A percentile compares a stretch with the other conserved stretches of the same genome.
Evolutionary conservation across 2,329 filamentous ascomycete genomes (phyloP).

Genomic region (Aspergillus eucalypticola): DNA sequence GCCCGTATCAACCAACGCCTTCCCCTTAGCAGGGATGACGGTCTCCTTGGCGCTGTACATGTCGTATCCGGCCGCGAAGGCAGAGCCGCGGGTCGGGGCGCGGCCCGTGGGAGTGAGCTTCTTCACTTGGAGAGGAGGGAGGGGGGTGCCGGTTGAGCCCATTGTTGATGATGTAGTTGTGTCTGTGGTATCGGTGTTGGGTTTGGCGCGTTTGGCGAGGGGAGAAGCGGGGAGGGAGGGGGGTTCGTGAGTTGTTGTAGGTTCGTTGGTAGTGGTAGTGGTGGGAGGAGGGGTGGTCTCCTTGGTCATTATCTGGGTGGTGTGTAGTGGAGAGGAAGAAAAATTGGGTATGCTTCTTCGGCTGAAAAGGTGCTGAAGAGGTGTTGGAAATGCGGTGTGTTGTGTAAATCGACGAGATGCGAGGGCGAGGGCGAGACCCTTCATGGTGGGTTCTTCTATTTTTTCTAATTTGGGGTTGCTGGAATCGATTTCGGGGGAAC

Average conservation of each 20-base stretch:
- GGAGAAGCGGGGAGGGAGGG: slow-evolving; percentile 70
- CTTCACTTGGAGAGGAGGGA: slow-evolving; percentile 77
- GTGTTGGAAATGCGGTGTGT: slow-evolving; percentile 6
- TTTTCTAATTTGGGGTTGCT: background rate
- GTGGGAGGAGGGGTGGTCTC: slow-evolving; percentile 43
- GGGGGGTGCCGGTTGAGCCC: slow-evolving; percentile 31
- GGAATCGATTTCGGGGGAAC: slow-evolving; percentile 8
- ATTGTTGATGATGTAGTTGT: slow-evolving; percentile 31
- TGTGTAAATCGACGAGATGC: background rate
- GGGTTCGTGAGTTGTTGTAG: slow-evolving; percentile 41
- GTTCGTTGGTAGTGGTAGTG: slow-evolving; percentile 20
- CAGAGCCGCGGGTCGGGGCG: slow-evolving; percentile 83
- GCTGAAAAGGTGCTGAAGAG: slow-evolving; percentile 15
- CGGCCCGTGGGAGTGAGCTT: slow-evolving; percentile 78
- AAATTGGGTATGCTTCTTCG: slow-evolving; percentile 15
- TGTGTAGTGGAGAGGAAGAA: background rate
- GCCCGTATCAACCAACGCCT: slow-evolving; percentile 85
- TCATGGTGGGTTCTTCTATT: background rate
- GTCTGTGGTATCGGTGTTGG: slow-evolving; percentile 41
- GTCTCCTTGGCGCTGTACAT: slow-evolving; percentile 76
- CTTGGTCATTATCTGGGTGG: slow-evolving; percentile 42
- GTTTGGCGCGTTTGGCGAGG: slow-evolving; percentile 77
- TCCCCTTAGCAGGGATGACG: slow-evolving; percentile 76
- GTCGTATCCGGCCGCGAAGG: slow-evolving; percentile 91
- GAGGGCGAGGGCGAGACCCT: slow-evolving; percentile 2